These are phyloP conservation scores for Sanghuangporus baumii DNA, from an alignment of 1,284 basidiomycete genomes.

Conservation along the genomic window DNA sequence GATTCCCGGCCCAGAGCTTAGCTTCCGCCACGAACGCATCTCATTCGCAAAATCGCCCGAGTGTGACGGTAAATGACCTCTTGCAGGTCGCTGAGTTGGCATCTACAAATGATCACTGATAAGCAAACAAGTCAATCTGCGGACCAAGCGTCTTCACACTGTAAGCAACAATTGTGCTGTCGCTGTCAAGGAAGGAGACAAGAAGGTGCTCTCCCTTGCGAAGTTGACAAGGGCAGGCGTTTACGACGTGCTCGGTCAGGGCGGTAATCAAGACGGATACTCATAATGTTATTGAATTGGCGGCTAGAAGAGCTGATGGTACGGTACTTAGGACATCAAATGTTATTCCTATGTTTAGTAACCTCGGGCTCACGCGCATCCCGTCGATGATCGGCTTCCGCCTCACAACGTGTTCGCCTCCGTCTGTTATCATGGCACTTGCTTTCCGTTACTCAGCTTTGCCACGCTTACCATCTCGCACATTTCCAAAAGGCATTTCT, in stretches of 20 bases:
- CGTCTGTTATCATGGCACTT: neutral
- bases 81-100: neutral
- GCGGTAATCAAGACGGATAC: neutral
- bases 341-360: neutral
- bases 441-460: neutral
- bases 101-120: neutral
- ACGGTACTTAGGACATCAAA: neutral
- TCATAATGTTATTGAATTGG: neutral
- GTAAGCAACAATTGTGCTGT: too few relatives aligned
- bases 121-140: neutral
- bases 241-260: neutral
- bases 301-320: neutral
- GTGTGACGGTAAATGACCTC: constrained; percentile 10
- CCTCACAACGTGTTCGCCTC: neutral
- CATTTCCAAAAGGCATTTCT: neutral
- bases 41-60: constrained; percentile 5
- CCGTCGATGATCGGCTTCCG: neutral
- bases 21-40: neutral
- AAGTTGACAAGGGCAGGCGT: neutral
- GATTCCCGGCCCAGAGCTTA: neutral
- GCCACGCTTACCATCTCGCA: neutral
- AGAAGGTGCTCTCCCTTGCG: neutral
- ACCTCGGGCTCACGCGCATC: neutral
- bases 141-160: too few relatives aligned
- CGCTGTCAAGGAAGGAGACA: neutral